Evolutionary conservation across 1,284 basidiomycete species (phyloP), one percentile per base, ranked within the genome.

Genomic region (Cryptococcus depauperatus): DNA sequence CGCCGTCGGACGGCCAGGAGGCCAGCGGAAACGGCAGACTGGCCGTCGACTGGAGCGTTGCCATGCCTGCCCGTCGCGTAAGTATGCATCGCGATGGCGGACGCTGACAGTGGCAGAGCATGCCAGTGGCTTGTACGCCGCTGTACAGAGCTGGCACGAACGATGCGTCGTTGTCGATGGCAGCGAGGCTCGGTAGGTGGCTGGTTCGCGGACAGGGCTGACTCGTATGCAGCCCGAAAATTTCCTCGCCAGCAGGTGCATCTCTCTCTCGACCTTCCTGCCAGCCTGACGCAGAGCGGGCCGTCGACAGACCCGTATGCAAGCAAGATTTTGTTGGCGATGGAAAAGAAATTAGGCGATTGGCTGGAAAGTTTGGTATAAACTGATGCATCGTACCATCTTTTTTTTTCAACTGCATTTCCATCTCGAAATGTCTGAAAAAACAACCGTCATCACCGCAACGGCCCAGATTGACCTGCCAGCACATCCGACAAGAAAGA

Each of bases 1-100:
- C 22, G 46, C 43, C 21, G 14, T 21, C 13, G 27, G 43, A 35
- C 44, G 29, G 13, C 47, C 46, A 14, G 30, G 44, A 18, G 25
- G 38, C 43, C 38, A 69, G 71, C 34, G 73, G 35, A 34, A 70
- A 74, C 34, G 84, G 82, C 32, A 73, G 64, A 37, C 69, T 89
- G 35, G 79, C 79, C 52, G 76, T 72, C 46, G 86, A 90, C 56
- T 90, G 86, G 86, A 82, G 83, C 8, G 85, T 82, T 55, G 85
- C 83, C 28, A 88, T 89, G 84, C 85, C 86, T 10, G 59, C 73
- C 11, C 58, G 61, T 47, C 68, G 73, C 41, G 75, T 76, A 61
- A 59, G 75, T 57, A 9, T 18, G 25, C 33, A 13, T 13, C 8
- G 21, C 41, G 16, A 14, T 4, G n/a, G 14, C 11, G 18, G n/a